Conservation (phyloP, 2,329 filamentous ascomycete species). For the Nothophaeocryptopus gaeumannii region DNA sequence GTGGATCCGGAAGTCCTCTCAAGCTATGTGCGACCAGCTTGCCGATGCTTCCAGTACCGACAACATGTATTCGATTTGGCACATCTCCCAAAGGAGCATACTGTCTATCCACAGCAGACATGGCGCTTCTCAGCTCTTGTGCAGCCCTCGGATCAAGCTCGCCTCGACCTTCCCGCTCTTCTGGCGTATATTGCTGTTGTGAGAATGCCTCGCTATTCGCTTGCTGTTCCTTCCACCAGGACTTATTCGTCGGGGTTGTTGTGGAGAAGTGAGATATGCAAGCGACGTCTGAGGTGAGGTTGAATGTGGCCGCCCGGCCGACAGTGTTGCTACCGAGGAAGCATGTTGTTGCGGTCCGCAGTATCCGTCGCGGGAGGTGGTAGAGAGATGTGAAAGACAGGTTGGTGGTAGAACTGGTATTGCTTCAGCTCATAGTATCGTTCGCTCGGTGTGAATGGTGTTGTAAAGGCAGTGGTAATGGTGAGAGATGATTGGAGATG, state of each 20-base stretch:
- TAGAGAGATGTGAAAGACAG: slow-evolving; percentile 46
- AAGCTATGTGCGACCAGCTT: slow-evolving; percentile 74
- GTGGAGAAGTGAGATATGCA: no score
- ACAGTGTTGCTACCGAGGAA: slow-evolving; percentile 40
- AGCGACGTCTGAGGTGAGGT: slow-evolving; percentile 16
- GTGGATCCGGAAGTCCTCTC: slow-evolving; percentile 57
- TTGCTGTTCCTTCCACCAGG: background rate
- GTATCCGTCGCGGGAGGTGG: slow-evolving; percentile 49
- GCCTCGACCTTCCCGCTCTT: slow-evolving; percentile 3
- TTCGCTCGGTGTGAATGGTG: no score
- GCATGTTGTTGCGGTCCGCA: slow-evolving; percentile 39
- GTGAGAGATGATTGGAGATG: no score
- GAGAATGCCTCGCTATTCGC: no score
- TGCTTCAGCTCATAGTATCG: slow-evolving; percentile 3
- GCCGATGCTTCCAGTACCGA: slow-evolving; percentile 80
- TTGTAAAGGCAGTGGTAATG: no score
- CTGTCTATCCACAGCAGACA: slow-evolving; percentile 30
- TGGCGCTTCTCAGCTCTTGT: slow-evolving; percentile 12
- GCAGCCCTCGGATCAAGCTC: slow-evolving; percentile 11
- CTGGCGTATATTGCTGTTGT: background rate
- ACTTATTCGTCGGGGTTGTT: no score
- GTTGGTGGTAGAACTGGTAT: slow-evolving; percentile 21
- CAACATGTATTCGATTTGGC: slow-evolving; percentile 64
- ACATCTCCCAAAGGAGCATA: slow-evolving; percentile 27
- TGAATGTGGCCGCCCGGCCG: slow-evolving; percentile 44